Evolutionary conservation across 345 rosid species (phyloP), one percentile per base, ranked within the genome.

Genomic region (Lumnitzera racemosa): DNA sequence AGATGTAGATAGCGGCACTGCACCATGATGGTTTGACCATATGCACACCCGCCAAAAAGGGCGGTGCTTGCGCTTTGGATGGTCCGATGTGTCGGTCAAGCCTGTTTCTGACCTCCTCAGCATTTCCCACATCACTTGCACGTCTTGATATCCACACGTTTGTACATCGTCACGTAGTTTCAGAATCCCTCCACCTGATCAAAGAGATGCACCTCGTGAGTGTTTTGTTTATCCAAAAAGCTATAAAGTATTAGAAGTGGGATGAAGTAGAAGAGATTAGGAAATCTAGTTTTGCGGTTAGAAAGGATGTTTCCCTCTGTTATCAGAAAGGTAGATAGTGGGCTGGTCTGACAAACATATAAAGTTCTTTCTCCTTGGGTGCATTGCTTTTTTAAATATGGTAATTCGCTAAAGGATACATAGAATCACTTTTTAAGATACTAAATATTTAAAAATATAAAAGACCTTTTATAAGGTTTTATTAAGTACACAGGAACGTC

Each of bases 51-150:
- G 74, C 85, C 90, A 78, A 46, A 81, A 80, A 11, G 83, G 80
- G 20, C 83, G 67, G 27, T 66, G 80, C 70, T 73, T 76, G 57
- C 79, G 76, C 66, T 80, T 81, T 25, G 68, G 55, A 55, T 63
- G 68, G 55, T 55, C 73, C 1, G 64, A 55, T 65, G 67, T 53
- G 61, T 74, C 85, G 1, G 73, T 24, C 67, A 69, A 55, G 63
- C 72, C 85, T 1, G 73, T 24, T 50, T 81, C 90, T 7, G 87
- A 67, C 67, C 78, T 68, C 43, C 65, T 74, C 66, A 84, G 83
- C 79, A 84, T 81, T 71, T 84, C 87, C 90, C 87, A 84, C 90
- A 84, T 84, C 57, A 84, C 87, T 56, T 81, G 84, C 64, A 84
- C 83, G 61, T 85, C 91, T 59, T 82, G 75, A 52, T 85, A 82